Evolutionary conservation across 345 rosid species (phyloP).

Genomic region (Syzygium aqueum): DNA sequence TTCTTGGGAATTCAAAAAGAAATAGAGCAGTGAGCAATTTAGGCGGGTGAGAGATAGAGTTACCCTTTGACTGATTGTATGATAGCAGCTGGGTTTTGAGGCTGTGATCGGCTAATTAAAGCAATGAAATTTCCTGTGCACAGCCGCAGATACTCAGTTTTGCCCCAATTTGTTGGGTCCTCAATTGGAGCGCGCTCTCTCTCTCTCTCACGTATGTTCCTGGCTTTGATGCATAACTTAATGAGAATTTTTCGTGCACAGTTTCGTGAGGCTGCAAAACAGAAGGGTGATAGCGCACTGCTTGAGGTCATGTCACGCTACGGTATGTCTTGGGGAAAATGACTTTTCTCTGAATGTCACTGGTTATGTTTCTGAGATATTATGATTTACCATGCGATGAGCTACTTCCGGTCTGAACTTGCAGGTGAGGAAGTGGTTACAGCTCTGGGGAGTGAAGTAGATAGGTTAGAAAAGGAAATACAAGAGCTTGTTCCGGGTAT

Average conservation of each 20-base stretch:
- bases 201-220: background rate
- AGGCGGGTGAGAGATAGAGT: background rate
- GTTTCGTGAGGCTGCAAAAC: slow-evolving; percentile 72
- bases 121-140: background rate
- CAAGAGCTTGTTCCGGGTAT: slow-evolving; percentile 95
- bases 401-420: background rate
- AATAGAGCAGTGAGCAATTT: background rate
- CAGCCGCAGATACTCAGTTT: background rate
- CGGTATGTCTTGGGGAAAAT: slow-evolving; percentile 28
- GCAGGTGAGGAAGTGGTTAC: slow-evolving; percentile 98
- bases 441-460: slow-evolving; percentile 97
- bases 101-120: background rate
- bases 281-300: slow-evolving; percentile 54
- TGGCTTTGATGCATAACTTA: background rate
- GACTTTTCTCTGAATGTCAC: background rate
- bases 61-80: background rate
- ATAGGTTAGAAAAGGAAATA: slow-evolving; percentile 87
- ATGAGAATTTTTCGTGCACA: background rate
- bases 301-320: slow-evolving; percentile 78
- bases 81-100: background rate
- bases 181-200: background rate
- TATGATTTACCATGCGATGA: background rate
- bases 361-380: background rate
- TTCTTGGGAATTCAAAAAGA: background rate
- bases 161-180: background rate